phyloP scores from a whole-genome alignment of 2,329 filamentous ascomycete genomes.

The Thielaviopsis punctulata region DNA sequence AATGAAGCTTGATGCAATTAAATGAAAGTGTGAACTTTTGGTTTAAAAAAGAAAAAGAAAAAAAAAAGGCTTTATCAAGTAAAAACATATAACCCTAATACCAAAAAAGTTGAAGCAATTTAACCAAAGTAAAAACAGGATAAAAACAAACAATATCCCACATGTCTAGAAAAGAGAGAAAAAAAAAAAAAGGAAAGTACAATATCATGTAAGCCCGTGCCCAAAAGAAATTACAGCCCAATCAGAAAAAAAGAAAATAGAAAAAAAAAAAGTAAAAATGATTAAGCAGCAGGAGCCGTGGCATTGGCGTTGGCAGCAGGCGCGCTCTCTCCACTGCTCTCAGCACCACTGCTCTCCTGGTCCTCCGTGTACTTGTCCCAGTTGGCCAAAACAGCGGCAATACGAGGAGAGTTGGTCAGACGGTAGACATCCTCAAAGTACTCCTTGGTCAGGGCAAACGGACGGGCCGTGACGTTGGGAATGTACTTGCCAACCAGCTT shows the following conservation, averaged over 20 bases:
- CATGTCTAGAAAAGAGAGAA: neutral
- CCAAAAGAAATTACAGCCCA: neutral
- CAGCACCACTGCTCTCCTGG: conserved; percentile 21
- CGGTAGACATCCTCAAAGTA: conserved; percentile 99
- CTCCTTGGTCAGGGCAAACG: conserved; percentile 91
- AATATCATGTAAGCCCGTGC: too few relatives aligned
- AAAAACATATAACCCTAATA: neutral
- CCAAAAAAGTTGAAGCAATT: neutral
- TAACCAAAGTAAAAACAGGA: too few relatives aligned
- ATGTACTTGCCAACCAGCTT: conserved; percentile 98
- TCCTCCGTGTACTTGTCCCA: conserved; percentile 55
- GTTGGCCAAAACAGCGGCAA: conserved; percentile 69
- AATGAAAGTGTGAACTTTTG: conserved; percentile 20
- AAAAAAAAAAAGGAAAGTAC: neutral
- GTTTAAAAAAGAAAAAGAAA: neutral
- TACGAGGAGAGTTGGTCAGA: conserved; percentile 69
- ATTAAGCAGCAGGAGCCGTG: conserved; percentile 6
- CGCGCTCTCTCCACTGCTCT: conserved; percentile 1
- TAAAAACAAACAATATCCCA: neutral
- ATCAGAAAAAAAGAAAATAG: neutral
- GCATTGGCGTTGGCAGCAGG: conserved; percentile 2
- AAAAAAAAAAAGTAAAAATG: neutral
- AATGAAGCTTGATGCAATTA: conserved; percentile 28
- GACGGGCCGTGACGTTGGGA: conserved; percentile 90
- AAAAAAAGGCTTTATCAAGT: neutral